phyloP scores from a whole-genome alignment of 2,329 filamentous ascomycete species.

The Curvularia lunata region DNA sequence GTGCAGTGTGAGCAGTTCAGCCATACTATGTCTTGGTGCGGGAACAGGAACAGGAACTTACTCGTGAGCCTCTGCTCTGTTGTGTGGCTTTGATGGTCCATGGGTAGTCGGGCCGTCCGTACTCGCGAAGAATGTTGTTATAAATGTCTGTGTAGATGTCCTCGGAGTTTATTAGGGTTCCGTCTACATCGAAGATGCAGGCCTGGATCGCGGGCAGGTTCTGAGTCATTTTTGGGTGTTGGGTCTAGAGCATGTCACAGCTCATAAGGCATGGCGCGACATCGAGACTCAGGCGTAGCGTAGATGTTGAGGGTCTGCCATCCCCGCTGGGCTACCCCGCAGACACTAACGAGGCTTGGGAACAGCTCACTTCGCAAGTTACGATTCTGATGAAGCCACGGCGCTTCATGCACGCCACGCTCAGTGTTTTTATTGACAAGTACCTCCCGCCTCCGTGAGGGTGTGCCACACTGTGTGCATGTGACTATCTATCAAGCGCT shows the following conservation, averaged over 20 bases:
- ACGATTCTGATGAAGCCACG: background rate
- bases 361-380: background rate
- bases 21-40: background rate
- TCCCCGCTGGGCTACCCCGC: background rate
- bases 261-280: background rate
- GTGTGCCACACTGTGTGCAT: background rate
- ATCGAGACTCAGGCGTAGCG: background rate
- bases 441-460: background rate
- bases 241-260: background rate
- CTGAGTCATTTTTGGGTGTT: background rate
- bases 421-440: background rate
- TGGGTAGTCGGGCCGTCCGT: conserved; percentile 25
- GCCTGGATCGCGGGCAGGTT: conserved; percentile 34
- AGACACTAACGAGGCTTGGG: background rate
- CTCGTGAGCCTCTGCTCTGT: conserved; percentile 28
- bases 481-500: background rate
- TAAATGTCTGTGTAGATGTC: conserved; percentile 35
- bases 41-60: conserved; percentile 1
- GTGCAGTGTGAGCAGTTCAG: background rate
- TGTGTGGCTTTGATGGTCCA: conserved; percentile 32
- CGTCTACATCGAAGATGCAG: conserved; percentile 48
- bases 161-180: conserved; percentile 46
- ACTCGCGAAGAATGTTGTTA: conserved; percentile 30
- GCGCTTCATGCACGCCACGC: background rate
- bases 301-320: background rate